phyloP scores from a whole-genome alignment of 2,329 filamentous ascomycete species.

The Botryotinia calthae region DNA sequence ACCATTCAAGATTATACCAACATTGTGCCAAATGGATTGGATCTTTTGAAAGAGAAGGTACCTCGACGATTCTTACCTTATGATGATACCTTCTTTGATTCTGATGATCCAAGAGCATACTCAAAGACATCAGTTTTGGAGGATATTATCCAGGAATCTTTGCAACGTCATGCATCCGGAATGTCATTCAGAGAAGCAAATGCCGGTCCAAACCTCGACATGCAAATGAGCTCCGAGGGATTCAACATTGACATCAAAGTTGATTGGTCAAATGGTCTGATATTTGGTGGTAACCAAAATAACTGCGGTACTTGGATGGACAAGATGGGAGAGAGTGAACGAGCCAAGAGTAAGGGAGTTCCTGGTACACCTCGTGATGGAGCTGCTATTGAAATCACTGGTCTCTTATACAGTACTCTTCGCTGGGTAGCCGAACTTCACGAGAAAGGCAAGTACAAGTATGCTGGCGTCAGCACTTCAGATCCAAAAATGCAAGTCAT shows the following conservation, averaged over 20 bases:
- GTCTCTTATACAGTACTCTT: conserved; percentile 85
- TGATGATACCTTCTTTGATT: conserved; percentile 90
- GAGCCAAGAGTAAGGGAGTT: conserved; percentile 85
- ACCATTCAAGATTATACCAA: conserved; percentile 90
- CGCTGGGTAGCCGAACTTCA: conserved; percentile 72
- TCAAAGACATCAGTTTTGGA: conserved; percentile 78
- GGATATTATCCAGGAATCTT: conserved; percentile 87
- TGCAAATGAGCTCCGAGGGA: conserved; percentile 87
- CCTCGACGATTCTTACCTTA: conserved; percentile 88
- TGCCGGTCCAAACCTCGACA: conserved; percentile 81
- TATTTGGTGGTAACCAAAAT: conserved; percentile 89
- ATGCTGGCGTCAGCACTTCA: conserved; percentile 67
- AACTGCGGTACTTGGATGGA: conserved; percentile 99
- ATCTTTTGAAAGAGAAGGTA: conserved; percentile 72
- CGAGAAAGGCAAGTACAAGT: conserved; percentile 66
- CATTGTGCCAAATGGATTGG: conserved; percentile 73
- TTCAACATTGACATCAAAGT: conserved; percentile 90
- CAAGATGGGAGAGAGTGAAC: conserved; percentile 98
- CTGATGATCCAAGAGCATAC: conserved; percentile 80
- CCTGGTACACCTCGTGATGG: conserved; percentile 97
- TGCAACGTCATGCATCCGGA: conserved; percentile 87
- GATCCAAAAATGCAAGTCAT: conserved; percentile 54
- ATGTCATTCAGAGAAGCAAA: conserved; percentile 94
- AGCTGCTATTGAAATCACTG: conserved; percentile 91
- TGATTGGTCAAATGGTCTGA: conserved; percentile 86